Percentiles rank a stretch among this genome's conserved stretches.
These are phyloP conservation scores for Solanum sitiens DNA, from an alignment of 257 asterid species.

Conservation along the genomic window DNA sequence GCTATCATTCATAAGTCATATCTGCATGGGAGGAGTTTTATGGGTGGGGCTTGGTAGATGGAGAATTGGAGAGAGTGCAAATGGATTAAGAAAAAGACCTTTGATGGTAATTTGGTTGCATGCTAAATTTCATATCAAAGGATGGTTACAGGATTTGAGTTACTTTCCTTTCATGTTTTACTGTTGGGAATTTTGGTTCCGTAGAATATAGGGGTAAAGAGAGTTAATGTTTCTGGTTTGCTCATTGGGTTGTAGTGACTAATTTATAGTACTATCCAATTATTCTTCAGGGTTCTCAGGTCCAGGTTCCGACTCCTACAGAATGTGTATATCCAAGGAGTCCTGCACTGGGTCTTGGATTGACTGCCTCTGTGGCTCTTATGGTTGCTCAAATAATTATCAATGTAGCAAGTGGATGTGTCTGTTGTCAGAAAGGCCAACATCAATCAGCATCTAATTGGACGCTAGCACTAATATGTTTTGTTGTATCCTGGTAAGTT, in stretches of 20 bases:
- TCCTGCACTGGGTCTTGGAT: conserved; percentile 76
- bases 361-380: conserved; percentile 64
- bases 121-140: background rate
- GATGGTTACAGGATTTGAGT: background rate
- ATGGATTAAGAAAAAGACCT: background rate
- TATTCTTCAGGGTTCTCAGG: conserved; percentile 53
- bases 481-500: conserved; percentile 75
- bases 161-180: background rate
- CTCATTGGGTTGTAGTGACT: background rate
- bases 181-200: background rate
- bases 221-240: background rate
- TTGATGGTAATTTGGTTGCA: background rate
- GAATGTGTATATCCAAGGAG: conserved; percentile 81
- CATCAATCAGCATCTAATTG: conserved; percentile 55
- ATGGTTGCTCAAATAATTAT: conserved; percentile 70
- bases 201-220: background rate
- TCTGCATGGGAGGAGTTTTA: background rate
- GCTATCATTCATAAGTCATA: background rate
- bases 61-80: background rate
- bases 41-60: background rate
- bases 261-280: background rate
- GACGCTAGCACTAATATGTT: conserved; percentile 69
- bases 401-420: conserved; percentile 73
- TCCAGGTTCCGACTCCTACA: conserved; percentile 43
- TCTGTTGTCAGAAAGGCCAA: conserved; percentile 64